phyloP scores from a whole-genome alignment of 768 basidiomycete genomes.

The Mycena alexandri region DNA sequence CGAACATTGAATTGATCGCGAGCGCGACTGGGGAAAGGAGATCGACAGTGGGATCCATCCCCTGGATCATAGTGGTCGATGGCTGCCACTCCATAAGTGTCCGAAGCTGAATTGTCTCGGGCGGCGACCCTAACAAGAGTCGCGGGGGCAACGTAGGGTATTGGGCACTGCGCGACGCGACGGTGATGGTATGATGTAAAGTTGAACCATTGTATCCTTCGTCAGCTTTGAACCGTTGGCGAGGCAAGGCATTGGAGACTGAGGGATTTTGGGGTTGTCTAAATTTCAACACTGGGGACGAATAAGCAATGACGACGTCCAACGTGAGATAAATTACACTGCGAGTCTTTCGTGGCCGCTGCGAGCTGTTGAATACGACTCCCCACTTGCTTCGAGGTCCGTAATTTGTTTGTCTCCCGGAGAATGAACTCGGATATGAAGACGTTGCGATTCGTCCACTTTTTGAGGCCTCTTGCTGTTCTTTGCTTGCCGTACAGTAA shows the following conservation, averaged over 20 bases:
- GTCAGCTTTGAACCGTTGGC: not conserved
- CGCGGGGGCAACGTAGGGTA: not conserved
- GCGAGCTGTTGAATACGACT: conserved; percentile 29
- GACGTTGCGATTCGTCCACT: not conserved
- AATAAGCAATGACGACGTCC: not conserved
- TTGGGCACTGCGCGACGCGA: conserved; percentile 10
- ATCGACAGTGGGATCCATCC: conserved; percentile 17
- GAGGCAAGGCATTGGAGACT: not conserved
- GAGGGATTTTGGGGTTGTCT: not conserved
- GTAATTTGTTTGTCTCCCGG: conserved; percentile 1
- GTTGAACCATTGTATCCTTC: not conserved
- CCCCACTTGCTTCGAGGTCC: conserved; percentile 20
- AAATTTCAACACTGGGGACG: not conserved
- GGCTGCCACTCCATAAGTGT: conserved; percentile 12
- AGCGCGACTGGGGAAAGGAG: conserved; percentile 13
- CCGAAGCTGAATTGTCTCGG: not conserved
- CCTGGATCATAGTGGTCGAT: not conserved
- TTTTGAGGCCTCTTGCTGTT: not conserved
- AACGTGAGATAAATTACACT: not conserved
- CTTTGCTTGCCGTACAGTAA: not conserved
- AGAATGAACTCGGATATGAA: conserved; percentile 15
- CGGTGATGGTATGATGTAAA: not conserved
- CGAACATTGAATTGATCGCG: not conserved
- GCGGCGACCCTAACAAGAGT: conserved; percentile 1
- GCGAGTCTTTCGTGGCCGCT: not conserved